phyloP scores from a whole-genome alignment of 2,329 filamentous ascomycete genomes.

The Ascochyta pisi region DNA sequence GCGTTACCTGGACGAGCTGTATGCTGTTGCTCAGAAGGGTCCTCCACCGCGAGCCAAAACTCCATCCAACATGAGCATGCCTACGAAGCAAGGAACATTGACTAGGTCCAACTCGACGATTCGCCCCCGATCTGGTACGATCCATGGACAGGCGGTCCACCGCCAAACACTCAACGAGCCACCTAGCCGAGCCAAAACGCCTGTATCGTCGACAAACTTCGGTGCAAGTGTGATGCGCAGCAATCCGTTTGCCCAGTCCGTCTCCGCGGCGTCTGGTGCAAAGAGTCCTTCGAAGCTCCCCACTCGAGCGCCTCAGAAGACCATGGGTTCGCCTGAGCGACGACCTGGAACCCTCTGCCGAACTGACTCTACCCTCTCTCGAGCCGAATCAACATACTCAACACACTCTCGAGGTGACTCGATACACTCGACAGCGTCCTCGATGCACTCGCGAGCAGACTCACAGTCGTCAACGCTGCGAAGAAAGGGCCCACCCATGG shows the following conservation, averaged over 20 bases:
- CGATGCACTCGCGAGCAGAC: slow-evolving; percentile 37
- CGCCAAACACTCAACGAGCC: slow-evolving; percentile 14
- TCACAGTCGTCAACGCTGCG: slow-evolving; percentile 36
- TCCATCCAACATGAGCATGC: slow-evolving; percentile 60
- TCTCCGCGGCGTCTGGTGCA: slow-evolving; percentile 37
- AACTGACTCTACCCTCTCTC: slow-evolving; percentile 27
- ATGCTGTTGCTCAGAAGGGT: slow-evolving; percentile 65
- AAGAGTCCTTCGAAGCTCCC: slow-evolving; percentile 74
- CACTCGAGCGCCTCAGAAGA: slow-evolving; percentile 53
- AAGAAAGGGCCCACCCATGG: slow-evolving; percentile 56
- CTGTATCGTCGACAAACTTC: slow-evolving; percentile 44
- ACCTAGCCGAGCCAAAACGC: slow-evolving; percentile 51
- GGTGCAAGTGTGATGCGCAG: slow-evolving; percentile 43
- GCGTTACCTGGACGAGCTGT: slow-evolving; percentile 86
- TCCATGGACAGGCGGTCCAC: slow-evolving; percentile 47
- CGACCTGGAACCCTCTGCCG: slow-evolving; percentile 38
- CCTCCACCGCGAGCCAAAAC: slow-evolving; percentile 76
- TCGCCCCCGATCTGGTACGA: slow-evolving; percentile 46
- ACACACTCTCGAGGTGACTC: slow-evolving; percentile 21
- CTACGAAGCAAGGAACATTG: slow-evolving; percentile 34
- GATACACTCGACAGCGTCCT: slow-evolving; percentile 1
- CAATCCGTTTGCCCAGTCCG: slow-evolving; percentile 48
- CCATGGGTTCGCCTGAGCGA: slow-evolving; percentile 72
- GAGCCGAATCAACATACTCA: slow-evolving; percentile 17
- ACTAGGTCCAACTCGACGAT: slow-evolving; percentile 38